These are phyloP conservation scores for Coemansia interrupta DNA, from an alignment of 192 early-diverging fungal genomes.

Conservation along the genomic window DNA sequence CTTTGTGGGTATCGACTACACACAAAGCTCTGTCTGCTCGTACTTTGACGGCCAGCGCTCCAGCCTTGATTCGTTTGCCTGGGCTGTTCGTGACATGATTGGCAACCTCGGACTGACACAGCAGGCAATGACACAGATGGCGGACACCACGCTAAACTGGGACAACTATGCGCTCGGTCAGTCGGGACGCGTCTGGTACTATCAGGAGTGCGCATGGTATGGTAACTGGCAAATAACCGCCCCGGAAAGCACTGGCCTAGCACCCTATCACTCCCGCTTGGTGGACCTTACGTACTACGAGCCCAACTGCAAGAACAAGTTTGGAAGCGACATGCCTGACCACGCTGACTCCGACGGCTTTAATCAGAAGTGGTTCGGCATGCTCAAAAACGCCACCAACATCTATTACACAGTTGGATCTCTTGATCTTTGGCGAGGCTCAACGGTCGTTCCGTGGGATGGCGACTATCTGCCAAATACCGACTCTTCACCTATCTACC, in stretches of 20 bases:
- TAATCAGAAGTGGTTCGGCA: conserved; percentile 28
- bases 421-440: conserved; percentile 25
- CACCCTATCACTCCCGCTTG: conserved; percentile 31
- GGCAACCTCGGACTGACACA: conserved; percentile 9
- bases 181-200: conserved; percentile 49
- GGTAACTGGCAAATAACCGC: conserved; percentile 57
- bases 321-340: conserved; percentile 24
- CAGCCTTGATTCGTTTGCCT: conserved; percentile 24
- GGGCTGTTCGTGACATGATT: conserved; percentile 15
- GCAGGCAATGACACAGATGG: conserved; percentile 17
- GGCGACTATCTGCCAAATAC: conserved; percentile 23
- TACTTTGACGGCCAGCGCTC: conserved; percentile 24
- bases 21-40: conserved; percentile 15
- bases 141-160: conserved; percentile 24
- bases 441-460: conserved; percentile 17
- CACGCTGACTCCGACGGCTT: conserved; percentile 22
- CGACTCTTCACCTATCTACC: conserved; percentile 15
- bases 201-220: conserved; percentile 62
- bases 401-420: conserved; percentile 32
- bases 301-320: conserved; percentile 38
- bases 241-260: conserved; percentile 18
- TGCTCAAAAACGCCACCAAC: conserved; percentile 20
- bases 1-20: conserved; percentile 15
- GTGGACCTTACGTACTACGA: conserved; percentile 33
- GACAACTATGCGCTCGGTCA: conserved; percentile 40